These are phyloP conservation scores for Pelagophyceae sp. DNA, from an alignment of 352 stramenopile species.

Conservation along the genomic window DNA sequence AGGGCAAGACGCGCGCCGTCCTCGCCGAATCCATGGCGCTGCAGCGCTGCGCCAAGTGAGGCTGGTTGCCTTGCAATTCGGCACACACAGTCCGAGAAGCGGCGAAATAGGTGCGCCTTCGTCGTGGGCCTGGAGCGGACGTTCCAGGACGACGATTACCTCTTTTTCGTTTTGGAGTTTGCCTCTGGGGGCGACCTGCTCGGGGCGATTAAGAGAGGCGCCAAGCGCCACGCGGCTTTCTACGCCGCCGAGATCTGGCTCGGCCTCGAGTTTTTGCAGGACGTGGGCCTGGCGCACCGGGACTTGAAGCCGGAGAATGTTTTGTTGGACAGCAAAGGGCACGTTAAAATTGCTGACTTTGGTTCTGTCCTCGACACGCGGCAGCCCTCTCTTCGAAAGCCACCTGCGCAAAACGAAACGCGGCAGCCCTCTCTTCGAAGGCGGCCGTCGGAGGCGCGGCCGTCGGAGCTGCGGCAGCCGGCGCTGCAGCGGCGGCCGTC, in stretches of 20 bases:
- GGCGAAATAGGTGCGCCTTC: constrained; percentile 45
- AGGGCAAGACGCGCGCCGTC: constrained; percentile 55
- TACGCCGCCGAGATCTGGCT: constrained; percentile 12
- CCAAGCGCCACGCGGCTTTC: constrained; percentile 7
- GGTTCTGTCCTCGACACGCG: constrained; percentile 36
- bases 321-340: constrained; percentile 65
- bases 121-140: constrained; percentile 58
- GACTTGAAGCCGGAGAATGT: constrained; percentile 83
- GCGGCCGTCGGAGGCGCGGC: neutral
- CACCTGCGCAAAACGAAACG: no score
- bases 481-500: neutral
- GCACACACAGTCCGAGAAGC: no score
- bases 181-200: constrained; percentile 59
- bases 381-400: no score
- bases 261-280: constrained; percentile 19
- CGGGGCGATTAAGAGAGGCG: neutral
- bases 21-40: constrained; percentile 42
- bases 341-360: constrained; percentile 77
- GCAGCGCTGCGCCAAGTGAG: neutral
- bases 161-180: constrained; percentile 69
- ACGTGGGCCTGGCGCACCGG: constrained; percentile 26
- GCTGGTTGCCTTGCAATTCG: no score
- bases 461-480: neutral
- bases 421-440: no score
- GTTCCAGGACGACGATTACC: constrained; percentile 66